Base-by-base conservation (phyloP, 352 stramenopile genomes). In the Phytophthora meadii region DNA sequence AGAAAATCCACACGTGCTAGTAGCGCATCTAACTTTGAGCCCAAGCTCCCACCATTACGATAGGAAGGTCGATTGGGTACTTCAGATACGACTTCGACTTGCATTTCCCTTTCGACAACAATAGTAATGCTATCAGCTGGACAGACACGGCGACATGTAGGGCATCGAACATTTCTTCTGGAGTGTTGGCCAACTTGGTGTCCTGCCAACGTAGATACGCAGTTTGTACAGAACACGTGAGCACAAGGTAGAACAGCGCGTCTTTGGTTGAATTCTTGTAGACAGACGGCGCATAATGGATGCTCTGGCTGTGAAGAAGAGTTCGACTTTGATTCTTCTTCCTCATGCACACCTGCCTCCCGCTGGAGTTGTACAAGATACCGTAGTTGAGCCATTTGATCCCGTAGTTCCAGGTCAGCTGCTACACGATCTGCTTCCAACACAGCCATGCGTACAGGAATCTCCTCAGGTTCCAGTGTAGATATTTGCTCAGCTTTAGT, bases 171-270 rank as follows among this genome's bases (percentile, higher is more conserved):
- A 39, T 52, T 71, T 12, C 59, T 81, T 2, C 55, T 54, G 1
- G 47, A 54, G 6, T 64, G 62, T 5, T 56, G 49, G 2, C n/a
- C 53, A 28, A 11, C 30, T 12, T 36, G 30, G 30, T 36, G 30
- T 14, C 70, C 66, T 14, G 74, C 60, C 17, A 93, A 47, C 12
- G 47, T 68, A 25, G 82, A 63, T 8, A 81, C 62, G 50, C 85
- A 93, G 34, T 19, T 52, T 10, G 62, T 65, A 59, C 85, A 93
- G 30, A 97, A 97, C 0, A 67, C 82, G 73, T 98, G 94, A 0
- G 91, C 94, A 60, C 94, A 98, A 24, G 69, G 62, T 1, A 98
- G 70, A 62, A 98, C 77, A 15, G 83, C 82, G 34, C 82, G 76
- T 19, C 88, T 80, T 15, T 74, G 68, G 2, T 74, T 61, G 47